Evolutionary conservation across 1,284 basidiomycete genomes (phyloP), one percentile per base, ranked within the genome.

Genomic region (Tilletia horrida): DNA sequence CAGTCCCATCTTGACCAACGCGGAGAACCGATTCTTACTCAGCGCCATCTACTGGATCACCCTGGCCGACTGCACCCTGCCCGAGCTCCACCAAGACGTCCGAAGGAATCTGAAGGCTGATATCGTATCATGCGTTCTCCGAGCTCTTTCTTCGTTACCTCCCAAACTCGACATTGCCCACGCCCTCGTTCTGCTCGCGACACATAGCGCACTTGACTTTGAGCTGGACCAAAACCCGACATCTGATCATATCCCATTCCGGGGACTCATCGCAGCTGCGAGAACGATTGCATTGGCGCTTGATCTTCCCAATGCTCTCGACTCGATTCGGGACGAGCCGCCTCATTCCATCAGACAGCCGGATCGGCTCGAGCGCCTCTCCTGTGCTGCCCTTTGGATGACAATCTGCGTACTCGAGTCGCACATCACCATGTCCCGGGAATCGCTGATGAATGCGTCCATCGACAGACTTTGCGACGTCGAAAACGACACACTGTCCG

Each of bases 131-230:
- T 13, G 55, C n/a, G 27, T 29, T 25, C 27, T 59, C 14, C 27
- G 55, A 31, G 16, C 29, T 13, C 27, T 59, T 18, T 13, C 31
- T 21, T 31, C 55, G 55, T 27, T 35, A 13, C 55, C 55, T 25
- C 25, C 29, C 27, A 31, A 25, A 3, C 14, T 59, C 27, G 27
- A 59, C n/a, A 27, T 59, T 29, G 55, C 31, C 31, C 55, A 59
- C n/a, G 55, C 55, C 25, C 55, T 59, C 55, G 55, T 59, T 13
- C 21, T 59, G 14, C 55, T 59, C 55, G 55, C 55, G 27, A 59
- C 55, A 9, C 55, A 59, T 21, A 59, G 55, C 31, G 35, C 14
- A 9, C 23, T 59, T 18, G 55, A 59, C 16, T 59, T 59, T 35
- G 55, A 59, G 55, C 55, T 59, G 29, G 55, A 35, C 14, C 31